Evolutionary conservation across 805 yeast genomes (phyloP).

Genomic region (Barnettozyma botsteinii): DNA sequence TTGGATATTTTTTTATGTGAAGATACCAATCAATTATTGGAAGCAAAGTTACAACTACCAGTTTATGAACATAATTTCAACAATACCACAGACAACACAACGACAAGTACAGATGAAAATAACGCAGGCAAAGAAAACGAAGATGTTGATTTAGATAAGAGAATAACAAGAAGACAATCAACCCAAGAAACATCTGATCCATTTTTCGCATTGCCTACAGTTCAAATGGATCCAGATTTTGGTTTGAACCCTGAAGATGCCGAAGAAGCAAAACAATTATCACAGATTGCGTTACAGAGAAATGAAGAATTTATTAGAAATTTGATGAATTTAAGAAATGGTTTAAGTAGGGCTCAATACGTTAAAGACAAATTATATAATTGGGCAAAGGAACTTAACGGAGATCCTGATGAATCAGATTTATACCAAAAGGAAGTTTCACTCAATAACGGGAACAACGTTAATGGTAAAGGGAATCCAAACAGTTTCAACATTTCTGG

Average conservation of each 20-base stretch:
- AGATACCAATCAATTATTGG: conserved; percentile 63
- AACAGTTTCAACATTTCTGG: conserved; percentile 8
- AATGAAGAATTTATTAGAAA: conserved; percentile 83
- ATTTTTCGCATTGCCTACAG: conserved; percentile 59
- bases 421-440: conserved; percentile 29
- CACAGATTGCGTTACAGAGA: conserved; percentile 75
- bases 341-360: conserved; percentile 72
- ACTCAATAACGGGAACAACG: conserved; percentile 4
- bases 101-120: neutral
- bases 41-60: conserved; percentile 60
- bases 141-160: conserved; percentile 23
- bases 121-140: conserved; percentile 16
- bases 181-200: conserved; percentile 41
- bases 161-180: conserved; percentile 25
- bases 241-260: conserved; percentile 52
- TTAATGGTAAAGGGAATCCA: conserved; percentile 5
- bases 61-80: conserved; percentile 59
- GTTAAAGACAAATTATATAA: conserved; percentile 60
- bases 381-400: conserved; percentile 87
- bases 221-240: conserved; percentile 36
- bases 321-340: conserved; percentile 65
- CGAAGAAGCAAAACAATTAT: conserved; percentile 65
- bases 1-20: conserved; percentile 84
- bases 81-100: neutral
- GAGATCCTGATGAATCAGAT: conserved; percentile 45